A percentile compares a stretch with the other conserved stretches of the same genome.
phyloP scores from a whole-genome alignment of 192 early-diverging fungal species.

The Linnemannia elongata region DNA sequence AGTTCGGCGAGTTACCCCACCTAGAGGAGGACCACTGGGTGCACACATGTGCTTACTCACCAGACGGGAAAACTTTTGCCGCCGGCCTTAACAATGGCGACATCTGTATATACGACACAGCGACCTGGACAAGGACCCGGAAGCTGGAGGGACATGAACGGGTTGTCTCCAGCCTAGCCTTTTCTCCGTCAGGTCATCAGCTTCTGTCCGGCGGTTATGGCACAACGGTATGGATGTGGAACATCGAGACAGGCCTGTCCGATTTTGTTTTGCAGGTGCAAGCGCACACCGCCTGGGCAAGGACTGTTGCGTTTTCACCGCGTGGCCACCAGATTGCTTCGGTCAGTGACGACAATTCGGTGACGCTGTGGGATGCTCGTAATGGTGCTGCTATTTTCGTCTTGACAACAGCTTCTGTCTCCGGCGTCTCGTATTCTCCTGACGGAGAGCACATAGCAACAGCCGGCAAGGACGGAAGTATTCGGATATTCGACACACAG shows the following conservation, averaged over 20 bases:
- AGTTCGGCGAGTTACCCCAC: slow-evolving; percentile 10
- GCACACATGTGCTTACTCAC: slow-evolving; percentile 5
- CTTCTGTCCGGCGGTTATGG: slow-evolving; percentile 4
- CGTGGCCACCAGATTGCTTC: background rate
- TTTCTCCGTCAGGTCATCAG: background rate
- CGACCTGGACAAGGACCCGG: background rate
- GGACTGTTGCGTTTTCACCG: background rate
- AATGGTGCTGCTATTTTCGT: background rate
- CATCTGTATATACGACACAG: slow-evolving; percentile 5
- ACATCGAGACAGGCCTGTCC: background rate
- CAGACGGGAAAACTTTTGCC: background rate
- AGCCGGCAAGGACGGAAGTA: no score
- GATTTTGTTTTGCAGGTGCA: background rate
- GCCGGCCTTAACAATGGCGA: background rate
- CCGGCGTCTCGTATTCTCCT: background rate
- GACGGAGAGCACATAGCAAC: background rate
- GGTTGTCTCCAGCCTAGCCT: background rate
- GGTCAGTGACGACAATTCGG: background rate
- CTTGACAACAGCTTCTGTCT: background rate
- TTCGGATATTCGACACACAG: background rate
- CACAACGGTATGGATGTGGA: background rate
- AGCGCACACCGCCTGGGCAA: background rate
- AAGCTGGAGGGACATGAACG: background rate
- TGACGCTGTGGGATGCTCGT: background rate
- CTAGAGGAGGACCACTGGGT: slow-evolving; percentile 1